Evolutionary conservation across 371 early-diverging fungal genomes (phyloP), one percentile per base, ranked within the genome.

Genomic region (Coemansia sp.): DNA sequence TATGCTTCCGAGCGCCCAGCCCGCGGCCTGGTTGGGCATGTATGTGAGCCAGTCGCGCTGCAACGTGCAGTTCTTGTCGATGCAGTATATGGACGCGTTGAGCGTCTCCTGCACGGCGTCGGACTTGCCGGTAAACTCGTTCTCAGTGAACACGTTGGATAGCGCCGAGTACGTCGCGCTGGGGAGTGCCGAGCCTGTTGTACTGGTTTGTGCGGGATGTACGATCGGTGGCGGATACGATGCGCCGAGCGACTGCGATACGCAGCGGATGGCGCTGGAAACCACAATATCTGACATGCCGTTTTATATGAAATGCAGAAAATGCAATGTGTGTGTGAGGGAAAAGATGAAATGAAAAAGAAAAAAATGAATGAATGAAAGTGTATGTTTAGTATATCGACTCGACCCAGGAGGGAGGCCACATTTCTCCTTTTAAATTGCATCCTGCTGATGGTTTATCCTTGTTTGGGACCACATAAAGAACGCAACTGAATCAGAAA

Each of bases 31-130:
- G 42, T 48, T 67, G 41, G 68, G 68, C 5, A 43, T 30, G 26
- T 26, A 20, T 10, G 53, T 57, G 7, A 67, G 68, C 68, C 68
- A 67, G 53, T 67, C 68, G 12, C 57, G 45, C 14, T 38, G 16
- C 12, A 9, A 5, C 10, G 26, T 26, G 57, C 68, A 67, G n/a
- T 40, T 30, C 5, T 30, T 20, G 5, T 45, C 14, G 2, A 31
- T 7, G 16, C 68, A 67, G 47, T 39, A 53, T 30, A 67, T 53
- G 3, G 43, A 11, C 12, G 10, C 16, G 45, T 45, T 5, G 12
- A 14, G 10, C 5, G 45, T 16, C 0, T 45, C 45, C 14, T 9
- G 45, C 12, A 5, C 5, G 45, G 6, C 45, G 12, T 5, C 45
- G 5, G n/a, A 5, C 20, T 53, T 36, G 8, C n/a, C 36, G 53